Evolutionary conservation across 352 stramenopile species (phyloP), one percentile per base, ranked within the genome.

Genomic region (Nothophytophthora sp.): DNA sequence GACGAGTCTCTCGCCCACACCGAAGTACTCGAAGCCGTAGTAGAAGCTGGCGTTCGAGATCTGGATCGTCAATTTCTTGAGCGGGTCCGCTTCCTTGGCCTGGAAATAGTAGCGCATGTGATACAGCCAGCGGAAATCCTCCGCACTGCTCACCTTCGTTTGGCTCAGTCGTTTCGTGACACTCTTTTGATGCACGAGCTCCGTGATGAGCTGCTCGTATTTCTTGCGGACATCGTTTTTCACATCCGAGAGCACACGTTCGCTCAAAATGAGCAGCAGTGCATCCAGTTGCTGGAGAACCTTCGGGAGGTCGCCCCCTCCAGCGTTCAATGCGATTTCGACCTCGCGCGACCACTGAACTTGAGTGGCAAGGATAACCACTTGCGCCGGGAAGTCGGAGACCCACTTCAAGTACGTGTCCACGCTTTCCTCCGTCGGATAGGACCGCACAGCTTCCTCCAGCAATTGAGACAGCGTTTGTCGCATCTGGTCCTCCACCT

Each of bases 21-120:
- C 98, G 41, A 99, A 88, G 55, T 99, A 99, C 68, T 99, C 98
- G 67, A 99, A 99, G 5, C 97, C 97, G 67, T 99, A 99, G 32
- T 95, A 95, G 52, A 99, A 99, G 44, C 67, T 96, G 6, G 97
- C 97, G 64, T 99, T 99, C 1, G 97, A 99, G 36, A 99, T 96
- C 62, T 92, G 96, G 51, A 99, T 98, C 24, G 81, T 88, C 13
- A 99, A 76, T 46, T 98, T 98, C 72, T 96, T 95, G 29, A 97
- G 80, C 33, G 73, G 79, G 33, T 95, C 73, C 3, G 70, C 67
- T 49, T 95, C 86, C 3, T 79, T 83, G 10, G 87, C 65, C 58
- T 92, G 79, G 52, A 96, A 99, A 59, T 99, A 98, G 64, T 99
- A 98, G 5, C 98, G 86, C 63, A 99, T 96, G 70, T 99, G 97